These are phyloP conservation scores for Sugiyamaella valdiviana DNA, from an alignment of 805 yeast species.

Conservation along the genomic window DNA sequence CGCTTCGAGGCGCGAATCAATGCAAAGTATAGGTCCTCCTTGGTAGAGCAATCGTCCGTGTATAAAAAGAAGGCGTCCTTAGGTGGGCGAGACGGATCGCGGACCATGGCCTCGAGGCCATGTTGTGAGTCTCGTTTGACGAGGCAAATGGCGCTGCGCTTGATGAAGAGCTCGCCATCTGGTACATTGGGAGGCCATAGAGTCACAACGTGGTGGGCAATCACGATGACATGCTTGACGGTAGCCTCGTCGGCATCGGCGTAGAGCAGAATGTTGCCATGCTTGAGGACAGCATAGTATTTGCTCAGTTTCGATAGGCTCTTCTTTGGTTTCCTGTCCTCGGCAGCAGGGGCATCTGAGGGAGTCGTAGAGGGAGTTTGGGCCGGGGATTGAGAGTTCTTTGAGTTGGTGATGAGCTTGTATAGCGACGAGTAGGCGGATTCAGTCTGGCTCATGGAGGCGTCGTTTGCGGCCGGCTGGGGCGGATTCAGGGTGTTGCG, in stretches of 20 bases:
- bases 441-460: slow-evolving; percentile 35
- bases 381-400: not conserved
- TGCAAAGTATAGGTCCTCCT: slow-evolving; percentile 91
- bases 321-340: slow-evolving; percentile 8
- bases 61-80: slow-evolving; percentile 54
- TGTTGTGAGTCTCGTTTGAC: slow-evolving; percentile 40
- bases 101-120: slow-evolving; percentile 23
- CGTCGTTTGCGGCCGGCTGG: slow-evolving; percentile 26
- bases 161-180: slow-evolving; percentile 77
- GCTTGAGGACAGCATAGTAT: slow-evolving; percentile 52
- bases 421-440: slow-evolving; percentile 58
- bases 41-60: slow-evolving; percentile 69
- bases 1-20: slow-evolving; percentile 68
- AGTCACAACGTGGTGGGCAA: slow-evolving; percentile 62
- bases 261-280: slow-evolving; percentile 84
- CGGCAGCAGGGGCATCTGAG: not conserved
- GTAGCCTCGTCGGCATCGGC: slow-evolving; percentile 58
- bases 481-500: slow-evolving; percentile 29
- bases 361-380: not conserved
- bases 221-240: slow-evolving; percentile 71
- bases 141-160: slow-evolving; percentile 71
- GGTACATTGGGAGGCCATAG: slow-evolving; percentile 76
- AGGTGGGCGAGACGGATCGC: slow-evolving; percentile 27
- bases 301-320: slow-evolving; percentile 51
- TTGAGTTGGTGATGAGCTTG: slow-evolving; percentile 43